A percentile compares a stretch with the other conserved stretches of the same genome.
Evolutionary conservation across 1,284 basidiomycete genomes (phyloP).

Genomic region (Tilletia horrida): DNA sequence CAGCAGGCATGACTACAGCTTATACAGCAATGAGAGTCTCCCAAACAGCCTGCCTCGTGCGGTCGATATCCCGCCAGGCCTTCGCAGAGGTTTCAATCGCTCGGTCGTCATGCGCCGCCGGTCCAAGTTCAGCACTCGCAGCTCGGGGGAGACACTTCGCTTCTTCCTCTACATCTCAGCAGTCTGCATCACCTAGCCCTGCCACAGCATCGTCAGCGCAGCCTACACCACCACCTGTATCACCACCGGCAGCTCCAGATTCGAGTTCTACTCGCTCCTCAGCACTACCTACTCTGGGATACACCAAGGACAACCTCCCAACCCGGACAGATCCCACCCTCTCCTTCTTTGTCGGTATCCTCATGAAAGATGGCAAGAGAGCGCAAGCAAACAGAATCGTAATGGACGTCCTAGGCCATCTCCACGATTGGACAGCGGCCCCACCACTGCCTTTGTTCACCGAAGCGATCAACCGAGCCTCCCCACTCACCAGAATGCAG

Average conservation of each 20-base stretch:
- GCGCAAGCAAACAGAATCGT: conserved; percentile 51
- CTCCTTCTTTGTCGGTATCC: conserved; percentile 52
- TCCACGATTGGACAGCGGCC: conserved; percentile 46
- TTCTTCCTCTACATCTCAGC: too few relatives aligned
- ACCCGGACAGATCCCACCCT: conserved; percentile 47
- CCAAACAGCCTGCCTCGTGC: too few relatives aligned
- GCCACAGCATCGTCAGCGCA: background rate
- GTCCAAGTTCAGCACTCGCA: too few relatives aligned
- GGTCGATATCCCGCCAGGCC: too few relatives aligned
- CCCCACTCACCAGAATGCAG: conserved; percentile 54
- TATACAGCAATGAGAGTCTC: too few relatives aligned
- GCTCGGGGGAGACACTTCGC: too few relatives aligned
- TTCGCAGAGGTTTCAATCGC: too few relatives aligned
- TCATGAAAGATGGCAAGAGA: conserved; percentile 57
- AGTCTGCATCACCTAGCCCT: too few relatives aligned
- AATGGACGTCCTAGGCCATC: conserved; percentile 43
- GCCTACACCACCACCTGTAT: background rate
- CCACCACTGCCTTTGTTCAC: conserved; percentile 54
- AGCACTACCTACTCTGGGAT: conserved; percentile 16
- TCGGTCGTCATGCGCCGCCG: too few relatives aligned
- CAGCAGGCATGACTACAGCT: too few relatives aligned
- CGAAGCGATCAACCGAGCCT: conserved; percentile 50
- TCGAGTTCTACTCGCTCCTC: background rate
- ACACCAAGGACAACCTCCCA: conserved; percentile 35
- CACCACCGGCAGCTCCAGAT: background rate